Base-by-base conservation (phyloP, 805 yeast species). In the Tetrapisispora namnaoensis region DNA sequence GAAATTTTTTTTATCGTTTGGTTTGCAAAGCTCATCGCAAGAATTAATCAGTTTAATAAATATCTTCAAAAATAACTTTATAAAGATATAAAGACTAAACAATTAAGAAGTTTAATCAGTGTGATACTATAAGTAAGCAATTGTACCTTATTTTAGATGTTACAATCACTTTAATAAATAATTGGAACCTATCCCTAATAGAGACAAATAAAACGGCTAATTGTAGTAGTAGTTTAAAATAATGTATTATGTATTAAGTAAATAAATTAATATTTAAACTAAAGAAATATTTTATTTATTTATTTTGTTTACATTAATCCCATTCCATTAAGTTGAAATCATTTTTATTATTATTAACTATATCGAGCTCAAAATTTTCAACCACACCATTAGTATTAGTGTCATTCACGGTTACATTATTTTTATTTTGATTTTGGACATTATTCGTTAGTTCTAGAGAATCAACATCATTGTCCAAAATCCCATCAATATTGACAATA, bases 281-380 rank as follows among this genome's bases (percentile, higher is more conserved):
- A 36, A 36, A 17, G n/a, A n/a, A n/a, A 36, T n/a, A 17, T 18
- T n/a, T 36, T 36, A 13, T 18, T 21, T 20, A 14, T 21, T 37
- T 21, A 21, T 10, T 7, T 20, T 21, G n/a, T 18, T 20, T 37
- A 20, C 21, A 8, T 44, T 51, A 56, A 40, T 57, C 59, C 63
- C 65, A 61, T 35, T 56, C 53, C 51, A 62, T 48, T 30, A 59
- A 55, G 44, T 58, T 56, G 50, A 62, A 54, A 37, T 60, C 62
- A 20, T 50, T 50, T 39, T 58, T 59, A 38, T 52, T 53, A 13
- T 48, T 42, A 17, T 57, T 61, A 32, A 57, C 42, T 10, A 60
- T 48, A 43, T 57, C 58, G 27, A 59, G 42, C 37, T 57, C 52
- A 46, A 53, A 56, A 21, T 49, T 55, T 17, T 41, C 49, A 16